Evolutionary conservation across 495 filamentous ascomycete species (phyloP), one percentile per base, ranked within the genome.

Genomic region (Xylaria telfairii): DNA sequence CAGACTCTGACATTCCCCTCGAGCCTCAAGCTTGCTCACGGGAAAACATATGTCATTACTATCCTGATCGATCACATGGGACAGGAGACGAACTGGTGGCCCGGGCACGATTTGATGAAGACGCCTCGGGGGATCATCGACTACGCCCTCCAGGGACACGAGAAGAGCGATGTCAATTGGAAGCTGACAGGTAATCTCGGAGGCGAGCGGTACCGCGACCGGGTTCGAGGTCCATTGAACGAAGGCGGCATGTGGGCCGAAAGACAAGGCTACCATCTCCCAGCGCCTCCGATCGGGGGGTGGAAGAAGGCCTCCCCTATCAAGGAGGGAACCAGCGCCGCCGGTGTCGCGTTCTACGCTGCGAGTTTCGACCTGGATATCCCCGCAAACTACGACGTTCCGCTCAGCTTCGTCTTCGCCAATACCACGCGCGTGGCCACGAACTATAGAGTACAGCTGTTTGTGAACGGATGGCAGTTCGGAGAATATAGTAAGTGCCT

Each of bases 171-270:
- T 47, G 71, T 81, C 37, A 64, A 42, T 34, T 95, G 92, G 93
- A 94, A 93, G 77, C 74, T 95, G 17, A 93, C 92, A 0, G 92
- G 93, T 3, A 95, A 96, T 70, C 80, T 94, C 2, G 89, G 89
- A 42, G 92, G 92, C 21, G 92, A 94, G 72, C 78, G 90, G 57
- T 94, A 92, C 78, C 46, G 71, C 0, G 93, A 96, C 73, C 81
- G 83, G 26, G 78, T 80, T 1, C 88, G 92, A 44, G 92, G 93
- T 13, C 92, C 92, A 3, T 75, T 94, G 42, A 96, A 96, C 73
- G 93, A 95, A 76, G 92, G 92, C 34, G 91, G 89, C 3, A 76
- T 93, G 17, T 93, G 83, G 70, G 86, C 87, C 21, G 92, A 94
- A 75, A 83, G 92, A 21, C 86, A 91, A 71, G 92, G 92, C 4